These are phyloP conservation scores for Arabidopsis suecica DNA, from an alignment of 345 rosid species.

Conservation along the genomic window DNA sequence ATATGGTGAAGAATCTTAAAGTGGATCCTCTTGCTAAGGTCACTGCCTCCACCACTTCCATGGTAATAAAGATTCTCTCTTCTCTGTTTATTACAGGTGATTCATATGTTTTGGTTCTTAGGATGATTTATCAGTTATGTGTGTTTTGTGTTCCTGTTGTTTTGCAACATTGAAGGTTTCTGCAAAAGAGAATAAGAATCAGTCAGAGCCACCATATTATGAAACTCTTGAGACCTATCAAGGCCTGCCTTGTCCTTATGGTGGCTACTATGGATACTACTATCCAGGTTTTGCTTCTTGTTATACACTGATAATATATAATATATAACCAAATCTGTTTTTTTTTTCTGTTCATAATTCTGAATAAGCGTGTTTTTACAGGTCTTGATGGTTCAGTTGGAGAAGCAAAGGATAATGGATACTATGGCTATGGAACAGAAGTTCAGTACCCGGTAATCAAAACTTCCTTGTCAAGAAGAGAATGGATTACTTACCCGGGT, in stretches of 20 bases:
- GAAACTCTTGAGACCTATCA: slow-evolving; percentile 48
- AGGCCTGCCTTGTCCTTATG: slow-evolving; percentile 46
- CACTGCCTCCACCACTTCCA: slow-evolving; percentile 41
- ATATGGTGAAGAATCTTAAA: slow-evolving; percentile 50
- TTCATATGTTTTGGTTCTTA: neutral
- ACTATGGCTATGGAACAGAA: slow-evolving; percentile 54
- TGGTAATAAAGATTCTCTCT: slow-evolving; percentile 35
- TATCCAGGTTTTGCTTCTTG: slow-evolving; percentile 50
- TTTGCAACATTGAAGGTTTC: slow-evolving; percentile 37
- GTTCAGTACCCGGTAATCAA: slow-evolving; percentile 55
- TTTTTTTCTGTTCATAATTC: slow-evolving; percentile 29
- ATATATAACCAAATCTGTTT: slow-evolving; percentile 9
- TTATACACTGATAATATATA: neutral
- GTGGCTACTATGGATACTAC: slow-evolving; percentile 50
- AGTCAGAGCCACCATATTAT: slow-evolving; percentile 45
- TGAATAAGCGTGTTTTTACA: slow-evolving; percentile 24
- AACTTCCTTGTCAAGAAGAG: neutral
- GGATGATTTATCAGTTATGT: neutral
- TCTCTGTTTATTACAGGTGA: slow-evolving; percentile 13
- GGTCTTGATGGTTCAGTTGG: slow-evolving; percentile 51
- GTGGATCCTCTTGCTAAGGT: slow-evolving; percentile 46
- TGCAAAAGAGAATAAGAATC: slow-evolving; percentile 44
- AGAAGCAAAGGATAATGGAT: slow-evolving; percentile 47
- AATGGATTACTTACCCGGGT: neutral
- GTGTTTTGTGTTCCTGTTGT: slow-evolving; percentile 5